Conservation (phyloP, 2,329 filamentous ascomycete species). For the Cryphonectria carpinicola region DNA sequence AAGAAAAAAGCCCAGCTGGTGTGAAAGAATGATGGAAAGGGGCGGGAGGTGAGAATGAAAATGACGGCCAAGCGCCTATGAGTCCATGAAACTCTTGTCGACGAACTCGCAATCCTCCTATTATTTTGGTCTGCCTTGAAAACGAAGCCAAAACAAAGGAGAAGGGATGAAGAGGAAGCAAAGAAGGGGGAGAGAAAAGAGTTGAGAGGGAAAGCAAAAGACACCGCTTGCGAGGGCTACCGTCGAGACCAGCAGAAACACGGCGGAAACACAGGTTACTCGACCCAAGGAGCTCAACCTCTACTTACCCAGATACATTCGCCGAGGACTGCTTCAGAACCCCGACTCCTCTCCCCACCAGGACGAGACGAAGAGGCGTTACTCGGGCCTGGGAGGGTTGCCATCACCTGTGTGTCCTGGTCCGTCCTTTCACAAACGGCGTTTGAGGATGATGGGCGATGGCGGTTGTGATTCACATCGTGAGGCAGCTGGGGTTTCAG, state of each 20-base stretch:
- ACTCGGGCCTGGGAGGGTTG: background rate
- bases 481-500: slow-evolving; percentile 29
- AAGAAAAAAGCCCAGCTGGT: slow-evolving; percentile 11
- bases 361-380: slow-evolving; percentile 20
- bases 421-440: slow-evolving; percentile 25
- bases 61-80: slow-evolving; percentile 18
- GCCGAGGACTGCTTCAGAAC: background rate
- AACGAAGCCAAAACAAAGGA: slow-evolving; percentile 27
- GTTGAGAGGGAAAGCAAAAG: background rate
- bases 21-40: slow-evolving; percentile 11
- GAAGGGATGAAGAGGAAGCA: slow-evolving; percentile 20
- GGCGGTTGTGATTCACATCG: slow-evolving; percentile 23
- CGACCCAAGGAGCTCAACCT: background rate
- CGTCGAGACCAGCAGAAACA: slow-evolving; percentile 28
- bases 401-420: background rate
- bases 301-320: background rate
- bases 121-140: slow-evolving; percentile 11
- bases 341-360: slow-evolving; percentile 14
- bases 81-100: slow-evolving; percentile 19
- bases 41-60: slow-evolving; percentile 12
- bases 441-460: slow-evolving; percentile 28
- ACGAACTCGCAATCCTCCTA: slow-evolving; percentile 18
- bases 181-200: slow-evolving; percentile 3
- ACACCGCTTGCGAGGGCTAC: slow-evolving; percentile 12
- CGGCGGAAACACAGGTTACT: slow-evolving; percentile 27